Evolutionary conservation across 1,139 yeast species (phyloP), one percentile per base, ranked within the genome.

Genomic region (Pneumocystis murina): DNA sequence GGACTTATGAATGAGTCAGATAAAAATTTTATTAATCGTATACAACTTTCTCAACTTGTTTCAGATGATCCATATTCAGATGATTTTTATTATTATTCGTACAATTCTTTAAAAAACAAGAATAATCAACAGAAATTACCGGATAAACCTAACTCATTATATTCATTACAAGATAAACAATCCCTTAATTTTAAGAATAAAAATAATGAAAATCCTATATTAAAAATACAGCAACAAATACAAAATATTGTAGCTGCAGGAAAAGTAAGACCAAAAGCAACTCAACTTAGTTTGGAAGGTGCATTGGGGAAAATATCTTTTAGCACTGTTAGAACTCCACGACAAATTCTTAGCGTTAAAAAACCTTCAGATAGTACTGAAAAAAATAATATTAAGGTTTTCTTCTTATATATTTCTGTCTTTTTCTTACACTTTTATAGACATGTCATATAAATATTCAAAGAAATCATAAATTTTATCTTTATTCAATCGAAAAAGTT

Each of bases 191-290:
- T 96, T 62, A 72, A 75, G n/a, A 84, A 87, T 77, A 80, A 96
- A 72, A 92, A 94, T n/a, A 72, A 72, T 61, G 96, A 89, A 74
- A 86, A 91, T 69, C 97, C 97, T 0, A 80, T 91, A 71, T 96
- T 88, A 76, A 85, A 96, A 79, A 91, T 92, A 97, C 97, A 92
- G 77, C 96, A 91, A 72, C 97, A 92, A 76, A 97, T 94, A 65
- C 95, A 91, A 73, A 87, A 87, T 72, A 97, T 97, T 8, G 97
- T 92, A 30, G 87, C 95, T 61, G 94, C 89, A 63, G 97, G 97
- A 54, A 87, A 89, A 72, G 96, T 89, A 71, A 83, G 88, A 72
- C 92, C 95, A 68, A 87, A 85, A 77, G 80, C 81, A 71, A 84
- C 83, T 40, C 86, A 82, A 69, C 79, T 82, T 68, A 84, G 85